Evolutionary conservation across 2,329 filamentous ascomycete genomes (phyloP), one percentile per base, ranked within the genome.

Genomic region (Parastagonospora nodorum): DNA sequence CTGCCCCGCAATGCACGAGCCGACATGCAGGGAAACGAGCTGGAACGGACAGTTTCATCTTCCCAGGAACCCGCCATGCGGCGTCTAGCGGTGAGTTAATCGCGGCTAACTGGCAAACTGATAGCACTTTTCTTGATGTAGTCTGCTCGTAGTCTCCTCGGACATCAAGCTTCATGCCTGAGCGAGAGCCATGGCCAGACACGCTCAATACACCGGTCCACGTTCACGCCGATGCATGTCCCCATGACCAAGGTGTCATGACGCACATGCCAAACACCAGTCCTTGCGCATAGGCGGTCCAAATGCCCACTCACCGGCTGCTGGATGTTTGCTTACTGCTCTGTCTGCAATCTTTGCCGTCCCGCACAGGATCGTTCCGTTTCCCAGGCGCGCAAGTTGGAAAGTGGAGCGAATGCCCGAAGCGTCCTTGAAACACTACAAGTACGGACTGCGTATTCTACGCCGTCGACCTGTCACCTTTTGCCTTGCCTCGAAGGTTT

Each of bases 131-230:
- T 30, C 42, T 24, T 33, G 24, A 36, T 42, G 19, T 31, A 36
- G 14, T 12, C 14, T 12, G 24, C 14, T 15, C 37, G 19, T 31
- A 36, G 14, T 12, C 14, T 12, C 33, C 14, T 15, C 36, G 12
- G 19, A 24, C 43, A 33, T 27, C 42, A 14, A 32, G 43, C 49
- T 53, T 55, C 27, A 55, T 60, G 51, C 57, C 48, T 44, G 57
- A 10, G 42, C 15, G 24, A n/a, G 44, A 24, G 44, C 33, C 14
- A 38, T 51, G 39, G 48, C 44, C 50, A 38, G 53, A 57, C 56
- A 38, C 39, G 45, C 43, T 40, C 45, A 42, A 45, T 46, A 55
- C 53, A 42, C 57, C 36, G 57, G 54, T 39, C 41, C 48, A 38
- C 24, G 36, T 42, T 39, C 32, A 53, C 42, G 43, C 12, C 39